These are phyloP conservation scores for Phytopythium oedochilum DNA, from an alignment of 352 stramenopile species.

Conservation along the genomic window DNA sequence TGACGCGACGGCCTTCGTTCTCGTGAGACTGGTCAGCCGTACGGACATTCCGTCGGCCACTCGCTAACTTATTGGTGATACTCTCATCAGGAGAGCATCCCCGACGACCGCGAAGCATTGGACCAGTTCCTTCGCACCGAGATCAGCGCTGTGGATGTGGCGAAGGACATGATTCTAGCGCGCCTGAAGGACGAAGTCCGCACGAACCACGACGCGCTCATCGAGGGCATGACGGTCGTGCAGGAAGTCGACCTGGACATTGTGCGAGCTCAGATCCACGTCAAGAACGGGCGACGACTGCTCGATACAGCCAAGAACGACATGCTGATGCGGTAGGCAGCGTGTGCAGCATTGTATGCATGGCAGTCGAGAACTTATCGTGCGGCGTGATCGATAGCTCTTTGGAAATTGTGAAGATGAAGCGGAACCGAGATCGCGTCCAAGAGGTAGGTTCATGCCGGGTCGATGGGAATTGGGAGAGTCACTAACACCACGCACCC, in stretches of 20 bases:
- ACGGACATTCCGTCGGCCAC: neutral
- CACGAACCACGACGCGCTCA: constrained; percentile 70
- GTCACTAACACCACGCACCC: too few species aligned
- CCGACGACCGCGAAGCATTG: constrained; percentile 35
- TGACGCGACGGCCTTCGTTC: constrained; percentile 55
- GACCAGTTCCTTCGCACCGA: constrained; percentile 73
- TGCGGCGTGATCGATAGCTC: constrained; percentile 28
- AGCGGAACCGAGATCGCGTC: constrained; percentile 75
- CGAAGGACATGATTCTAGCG: constrained; percentile 68
- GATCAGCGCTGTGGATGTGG: constrained; percentile 78
- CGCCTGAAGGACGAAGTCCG: constrained; percentile 83
- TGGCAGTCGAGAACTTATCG: neutral
- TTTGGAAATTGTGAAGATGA: constrained; percentile 80
- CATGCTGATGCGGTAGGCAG: constrained; percentile 51
- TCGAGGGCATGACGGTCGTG: constrained; percentile 85
- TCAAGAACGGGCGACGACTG: constrained; percentile 79
- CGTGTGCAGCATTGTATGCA: neutral
- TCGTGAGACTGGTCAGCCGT: constrained; percentile 31
- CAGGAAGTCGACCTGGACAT: constrained; percentile 86
- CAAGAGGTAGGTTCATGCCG: constrained; percentile 28
- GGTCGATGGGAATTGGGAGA: too few species aligned
- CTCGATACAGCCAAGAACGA: constrained; percentile 69
- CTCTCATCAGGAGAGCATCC: constrained; percentile 53
- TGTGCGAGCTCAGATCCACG: constrained; percentile 79
- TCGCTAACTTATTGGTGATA: neutral